Conservation (phyloP, 495 filamentous ascomycete species). For the Pyronema omphalodes region DNA sequence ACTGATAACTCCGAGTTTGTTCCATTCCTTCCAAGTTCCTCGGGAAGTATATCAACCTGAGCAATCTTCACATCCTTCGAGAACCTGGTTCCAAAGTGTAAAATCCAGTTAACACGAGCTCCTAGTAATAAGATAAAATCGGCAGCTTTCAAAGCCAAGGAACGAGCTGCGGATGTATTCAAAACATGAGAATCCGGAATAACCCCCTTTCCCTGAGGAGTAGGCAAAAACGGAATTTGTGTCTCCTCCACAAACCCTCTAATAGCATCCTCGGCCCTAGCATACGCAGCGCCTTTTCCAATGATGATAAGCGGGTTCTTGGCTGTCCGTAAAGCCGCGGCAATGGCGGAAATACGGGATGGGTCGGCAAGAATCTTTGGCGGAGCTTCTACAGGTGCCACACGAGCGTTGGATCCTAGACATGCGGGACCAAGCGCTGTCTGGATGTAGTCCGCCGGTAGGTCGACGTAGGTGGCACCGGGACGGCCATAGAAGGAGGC, state of each 20-base stretch:
- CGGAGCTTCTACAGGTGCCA: constrained; percentile 25
- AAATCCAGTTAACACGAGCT: constrained; percentile 46
- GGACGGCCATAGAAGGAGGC: constrained; percentile 40
- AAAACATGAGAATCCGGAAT: constrained; percentile 37
- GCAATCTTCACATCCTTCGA: constrained; percentile 34
- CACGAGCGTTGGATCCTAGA: background rate
- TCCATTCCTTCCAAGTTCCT: constrained; percentile 38
- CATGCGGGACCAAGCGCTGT: background rate
- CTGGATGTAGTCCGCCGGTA: constrained; percentile 42
- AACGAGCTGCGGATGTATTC: constrained; percentile 40
- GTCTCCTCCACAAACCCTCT: constrained; percentile 33
- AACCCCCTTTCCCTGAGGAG: constrained; percentile 48
- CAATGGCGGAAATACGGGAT: constrained; percentile 29
- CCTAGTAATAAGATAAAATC: constrained; percentile 44
- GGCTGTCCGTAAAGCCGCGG: constrained; percentile 32
- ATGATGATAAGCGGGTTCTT: constrained; percentile 39
- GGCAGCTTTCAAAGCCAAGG: constrained; percentile 36
- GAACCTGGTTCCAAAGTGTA: constrained; percentile 47
- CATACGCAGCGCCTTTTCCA: constrained; percentile 45
- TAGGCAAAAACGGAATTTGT: constrained; percentile 41
- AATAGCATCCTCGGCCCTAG: constrained; percentile 33
- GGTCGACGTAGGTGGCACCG: constrained; percentile 40
- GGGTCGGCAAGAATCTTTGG: constrained; percentile 31
- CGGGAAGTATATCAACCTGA: constrained; percentile 41
- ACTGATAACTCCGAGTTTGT: constrained; percentile 33